Evolutionary conservation across 306 rosid genomes (phyloP).

Genomic region (Arachis stenosperma): DNA sequence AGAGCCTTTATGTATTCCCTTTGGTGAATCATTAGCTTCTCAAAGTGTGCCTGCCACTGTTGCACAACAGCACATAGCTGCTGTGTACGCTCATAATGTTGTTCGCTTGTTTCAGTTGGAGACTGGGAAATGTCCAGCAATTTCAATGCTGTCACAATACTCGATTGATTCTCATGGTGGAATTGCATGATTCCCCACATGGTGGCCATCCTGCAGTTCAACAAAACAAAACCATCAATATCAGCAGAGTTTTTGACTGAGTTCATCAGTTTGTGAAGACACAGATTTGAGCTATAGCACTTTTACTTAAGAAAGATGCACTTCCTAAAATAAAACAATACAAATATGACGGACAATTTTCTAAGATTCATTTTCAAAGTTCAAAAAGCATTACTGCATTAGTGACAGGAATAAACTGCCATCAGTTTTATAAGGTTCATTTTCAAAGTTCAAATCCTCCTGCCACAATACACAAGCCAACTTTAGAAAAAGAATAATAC

Average conservation of each 20-base stretch:
- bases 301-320: background rate
- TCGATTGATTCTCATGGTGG: constrained; percentile 65
- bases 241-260: background rate
- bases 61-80: constrained; percentile 74
- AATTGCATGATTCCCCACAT: constrained; percentile 76
- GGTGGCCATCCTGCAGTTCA: constrained; percentile 73
- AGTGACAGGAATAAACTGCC: too few species aligned
- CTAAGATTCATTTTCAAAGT: too few species aligned
- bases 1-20: constrained; percentile 74
- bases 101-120: constrained; percentile 75
- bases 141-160: constrained; percentile 43
- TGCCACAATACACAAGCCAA: too few species aligned
- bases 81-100: constrained; percentile 74
- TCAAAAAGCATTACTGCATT: too few species aligned
- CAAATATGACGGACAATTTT: too few species aligned
- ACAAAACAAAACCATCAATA: constrained; percentile 15
- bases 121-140: constrained; percentile 69
- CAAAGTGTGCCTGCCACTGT: constrained; percentile 75
- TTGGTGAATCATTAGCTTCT: constrained; percentile 64
- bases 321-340: background rate
- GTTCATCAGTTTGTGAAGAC: background rate
- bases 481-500: too few species aligned
- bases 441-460: too few species aligned
- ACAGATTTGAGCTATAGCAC: background rate
- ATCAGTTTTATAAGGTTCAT: too few species aligned